A percentile compares a stretch with the other conserved stretches of the same genome.
Conservation (phyloP, 2,329 filamentous ascomycete genomes). For the Dactylellina cionopaga region DNA sequence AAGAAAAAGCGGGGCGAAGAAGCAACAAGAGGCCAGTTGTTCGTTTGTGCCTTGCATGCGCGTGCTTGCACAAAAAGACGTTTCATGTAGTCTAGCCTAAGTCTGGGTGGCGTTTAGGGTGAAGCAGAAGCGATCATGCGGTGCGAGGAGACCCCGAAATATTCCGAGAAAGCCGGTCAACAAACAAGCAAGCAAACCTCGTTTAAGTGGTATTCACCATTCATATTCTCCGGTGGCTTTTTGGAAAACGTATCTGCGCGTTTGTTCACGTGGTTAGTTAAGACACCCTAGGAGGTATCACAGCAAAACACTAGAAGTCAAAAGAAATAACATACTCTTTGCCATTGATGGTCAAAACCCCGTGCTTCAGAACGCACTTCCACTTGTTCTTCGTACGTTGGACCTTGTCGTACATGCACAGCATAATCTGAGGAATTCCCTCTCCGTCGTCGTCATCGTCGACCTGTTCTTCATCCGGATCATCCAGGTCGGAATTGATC, state of each 20-base stretch:
- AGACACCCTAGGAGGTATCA: not conserved
- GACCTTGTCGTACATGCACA: slow-evolving; percentile 99
- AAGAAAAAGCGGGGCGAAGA: not conserved
- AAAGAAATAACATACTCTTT: slow-evolving; percentile 74
- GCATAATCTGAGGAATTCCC: slow-evolving; percentile 89
- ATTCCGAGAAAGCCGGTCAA: slow-evolving; percentile 2
- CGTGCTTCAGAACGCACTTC: slow-evolving; percentile 99
- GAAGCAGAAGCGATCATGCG: not conserved
- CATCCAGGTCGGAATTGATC: slow-evolving; percentile 97
- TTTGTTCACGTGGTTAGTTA: slow-evolving; percentile 46
- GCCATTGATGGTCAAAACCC: slow-evolving; percentile 89
- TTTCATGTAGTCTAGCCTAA: slow-evolving; percentile 16
- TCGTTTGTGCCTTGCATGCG: slow-evolving; percentile 1
- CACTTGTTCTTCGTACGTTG: slow-evolving; percentile 99
- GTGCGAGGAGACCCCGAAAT: not conserved
- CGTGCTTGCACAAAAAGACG: not conserved
- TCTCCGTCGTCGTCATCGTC: slow-evolving; percentile 89
- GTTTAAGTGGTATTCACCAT: slow-evolving; percentile 76
- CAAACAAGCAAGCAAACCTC: not conserved
- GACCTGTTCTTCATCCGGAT: slow-evolving; percentile 80
- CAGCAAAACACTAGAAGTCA: not conserved
- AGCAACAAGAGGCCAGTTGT: not conserved
- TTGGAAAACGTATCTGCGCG: slow-evolving; percentile 84
- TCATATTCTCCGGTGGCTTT: slow-evolving; percentile 98
- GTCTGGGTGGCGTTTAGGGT: not conserved